Base-by-base conservation (phyloP, 768 basidiomycete species). In the Galerina marginata region DNA sequence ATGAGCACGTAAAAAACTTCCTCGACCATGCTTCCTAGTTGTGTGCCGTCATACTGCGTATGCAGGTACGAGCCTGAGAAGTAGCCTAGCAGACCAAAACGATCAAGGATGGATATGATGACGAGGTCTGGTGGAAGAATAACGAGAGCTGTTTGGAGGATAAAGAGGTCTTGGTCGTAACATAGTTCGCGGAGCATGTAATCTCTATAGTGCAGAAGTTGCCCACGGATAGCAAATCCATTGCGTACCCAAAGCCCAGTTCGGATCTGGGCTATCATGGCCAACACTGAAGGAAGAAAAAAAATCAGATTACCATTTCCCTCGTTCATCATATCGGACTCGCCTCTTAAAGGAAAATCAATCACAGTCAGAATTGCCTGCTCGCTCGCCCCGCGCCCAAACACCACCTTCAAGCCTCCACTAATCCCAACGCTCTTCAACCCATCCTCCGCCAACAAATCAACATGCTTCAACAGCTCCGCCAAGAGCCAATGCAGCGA, bases 221-320 rank as follows among this genome's bases (percentile, higher is more conserved):
- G 97, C 0, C 95, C 95, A 1, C 96, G 90, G 65, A 99, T 96
- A 14, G 91, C 91, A 69, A 95, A 93, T 3, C 97, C 97, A 67
- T 99, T 99, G 55, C 96, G 91, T 7, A 97, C 96, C 97, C 97
- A 99, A 4, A 99, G 82, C 0, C 95, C 95, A 0, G 93, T 91
- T 25, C 95, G 87, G 52, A 98, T 94, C 71, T 99, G 97, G 0
- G 96, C 95, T 46, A 96, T 89, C 89, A 96, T 94, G 1, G 89
- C 85, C 26, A 95, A 79, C 6, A 93, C 94, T 95, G 20, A 56
- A 5, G n/a, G 33, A 40, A 16, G 12, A 16, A 6, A 60, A 14
- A 33, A 25, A 59, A 20, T 61, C 29, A 33, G 29, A 5, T 33
- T 33, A 7, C 29, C 29, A 33, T 4, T 20, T 33, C 29, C 29